Percentiles rank a stretch among this genome's conserved stretches.
Evolutionary conservation across 306 rosid species (phyloP).

Genomic region (Prunus mira): DNA sequence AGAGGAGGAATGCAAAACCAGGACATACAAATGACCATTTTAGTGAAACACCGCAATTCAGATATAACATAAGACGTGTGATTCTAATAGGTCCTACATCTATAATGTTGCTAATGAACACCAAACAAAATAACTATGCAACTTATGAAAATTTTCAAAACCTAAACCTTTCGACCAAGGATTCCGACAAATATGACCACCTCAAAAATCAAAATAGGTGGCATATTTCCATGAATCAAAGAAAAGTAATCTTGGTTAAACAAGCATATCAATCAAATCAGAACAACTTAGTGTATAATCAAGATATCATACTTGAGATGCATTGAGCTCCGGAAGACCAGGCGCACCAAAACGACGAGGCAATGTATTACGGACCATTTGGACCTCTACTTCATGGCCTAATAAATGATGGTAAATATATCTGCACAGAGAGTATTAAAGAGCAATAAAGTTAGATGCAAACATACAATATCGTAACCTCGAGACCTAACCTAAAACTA

Average conservation of each 20-base stretch:
- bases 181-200: not conserved
- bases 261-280: not conserved
- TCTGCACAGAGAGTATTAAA: constrained; percentile 40
- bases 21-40: not conserved
- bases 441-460: not conserved
- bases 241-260: not conserved
- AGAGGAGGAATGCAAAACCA: not conserved
- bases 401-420: constrained; percentile 93
- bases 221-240: not conserved
- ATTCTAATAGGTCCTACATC: not conserved
- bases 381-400: constrained; percentile 99
- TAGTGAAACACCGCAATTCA: not conserved
- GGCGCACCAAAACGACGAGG: constrained; percentile 99
- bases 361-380: constrained; percentile 94
- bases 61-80: not conserved
- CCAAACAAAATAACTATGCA: not conserved
- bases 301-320: constrained; percentile 77
- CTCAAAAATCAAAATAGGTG: not conserved
- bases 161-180: not conserved
- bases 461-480: not conserved
- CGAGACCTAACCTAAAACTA: not conserved
- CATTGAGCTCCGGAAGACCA: constrained; percentile 98
- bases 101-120: not conserved
- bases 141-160: not conserved
- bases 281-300: constrained; percentile 7